These are phyloP conservation scores for Neostapfia colusana DNA, from an alignment of 176 grass and related monocot genomes.

Conservation along the genomic window DNA sequence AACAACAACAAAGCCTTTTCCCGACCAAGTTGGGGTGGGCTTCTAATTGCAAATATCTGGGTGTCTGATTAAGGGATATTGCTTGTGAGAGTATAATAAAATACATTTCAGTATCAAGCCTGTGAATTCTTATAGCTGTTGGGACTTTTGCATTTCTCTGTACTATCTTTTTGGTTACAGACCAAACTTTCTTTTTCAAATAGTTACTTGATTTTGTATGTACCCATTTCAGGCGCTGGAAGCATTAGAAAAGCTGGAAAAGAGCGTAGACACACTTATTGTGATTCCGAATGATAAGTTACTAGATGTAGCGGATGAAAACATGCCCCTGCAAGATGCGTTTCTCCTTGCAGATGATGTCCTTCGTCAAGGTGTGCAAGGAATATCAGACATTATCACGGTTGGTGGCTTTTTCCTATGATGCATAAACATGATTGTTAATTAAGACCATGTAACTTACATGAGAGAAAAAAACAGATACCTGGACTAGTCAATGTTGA, in stretches of 20 bases:
- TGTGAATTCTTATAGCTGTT: neutral
- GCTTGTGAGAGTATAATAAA: neutral
- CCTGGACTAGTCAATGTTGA: conserved; percentile 97
- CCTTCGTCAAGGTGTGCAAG: conserved; percentile 91
- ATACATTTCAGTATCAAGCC: neutral
- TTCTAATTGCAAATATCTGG: neutral
- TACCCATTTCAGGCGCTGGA: conserved; percentile 68
- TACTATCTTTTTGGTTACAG: neutral
- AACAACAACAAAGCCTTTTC: no score
- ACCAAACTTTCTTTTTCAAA: neutral
- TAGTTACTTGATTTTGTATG: neutral
- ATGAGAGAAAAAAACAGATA: conserved; percentile 49
- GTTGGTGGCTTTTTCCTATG: conserved; percentile 40
- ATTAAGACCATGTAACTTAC: neutral
- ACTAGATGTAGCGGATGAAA: conserved; percentile 81
- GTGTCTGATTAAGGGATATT: conserved; percentile 13
- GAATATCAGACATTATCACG: conserved; percentile 97
- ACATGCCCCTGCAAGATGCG: conserved; percentile 91
- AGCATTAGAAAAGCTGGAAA: conserved; percentile 92
- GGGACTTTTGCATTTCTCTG: neutral
- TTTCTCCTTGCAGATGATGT: conserved; percentile 99
- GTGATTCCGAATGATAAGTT: conserved; percentile 94
- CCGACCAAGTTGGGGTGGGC: no score
- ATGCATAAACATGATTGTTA: neutral
- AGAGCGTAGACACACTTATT: conserved; percentile 85